Conservation (phyloP, 768 basidiomycete species). For the Macrolepiota fuliginosa region DNA sequence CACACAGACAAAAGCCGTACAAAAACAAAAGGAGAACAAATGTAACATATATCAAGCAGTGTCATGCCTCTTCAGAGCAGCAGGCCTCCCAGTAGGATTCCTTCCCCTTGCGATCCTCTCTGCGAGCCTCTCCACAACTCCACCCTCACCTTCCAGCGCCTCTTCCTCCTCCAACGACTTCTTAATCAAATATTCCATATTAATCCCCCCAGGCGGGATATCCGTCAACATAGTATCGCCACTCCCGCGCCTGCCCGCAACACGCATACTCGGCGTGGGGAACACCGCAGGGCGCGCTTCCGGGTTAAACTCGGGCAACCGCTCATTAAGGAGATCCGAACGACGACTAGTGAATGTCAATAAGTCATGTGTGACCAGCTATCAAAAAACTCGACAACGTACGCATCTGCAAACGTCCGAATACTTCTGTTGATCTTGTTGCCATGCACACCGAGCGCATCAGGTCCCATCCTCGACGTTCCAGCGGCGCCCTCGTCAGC, state of each 20-base stretch:
- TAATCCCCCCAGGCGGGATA: slow-evolving; percentile 25
- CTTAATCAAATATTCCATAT: slow-evolving; percentile 68
- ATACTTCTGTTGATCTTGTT: slow-evolving; percentile 59
- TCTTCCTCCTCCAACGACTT: slow-evolving; percentile 59
- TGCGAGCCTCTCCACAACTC: slow-evolving; percentile 33
- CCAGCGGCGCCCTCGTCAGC: slow-evolving; percentile 24
- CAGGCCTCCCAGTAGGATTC: slow-evolving; percentile 41
- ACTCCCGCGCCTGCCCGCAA: slow-evolving; percentile 28
- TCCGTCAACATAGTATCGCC: slow-evolving; percentile 30
- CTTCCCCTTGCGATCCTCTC: slow-evolving; percentile 58
- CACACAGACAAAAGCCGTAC: neutral
- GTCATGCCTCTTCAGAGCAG: slow-evolving; percentile 62
- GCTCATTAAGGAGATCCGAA: slow-evolving; percentile 72
- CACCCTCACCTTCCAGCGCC: slow-evolving; percentile 37
- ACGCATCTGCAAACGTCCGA: slow-evolving; percentile 77
- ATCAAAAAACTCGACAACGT: slow-evolving; percentile 27
- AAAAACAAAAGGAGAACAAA: neutral
- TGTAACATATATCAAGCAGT: slow-evolving; percentile 26
- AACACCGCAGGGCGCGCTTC: slow-evolving; percentile 38
- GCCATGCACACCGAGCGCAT: slow-evolving; percentile 63
- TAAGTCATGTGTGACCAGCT: neutral
- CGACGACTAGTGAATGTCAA: slow-evolving; percentile 50
- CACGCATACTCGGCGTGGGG: slow-evolving; percentile 59
- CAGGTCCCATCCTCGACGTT: slow-evolving; percentile 35
- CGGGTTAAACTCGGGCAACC: slow-evolving; percentile 58